Percentiles rank a stretch among this genome's conserved stretches.
phyloP scores from a whole-genome alignment of 2,329 filamentous ascomycete species.

The Plenodomus biglobosus region DNA sequence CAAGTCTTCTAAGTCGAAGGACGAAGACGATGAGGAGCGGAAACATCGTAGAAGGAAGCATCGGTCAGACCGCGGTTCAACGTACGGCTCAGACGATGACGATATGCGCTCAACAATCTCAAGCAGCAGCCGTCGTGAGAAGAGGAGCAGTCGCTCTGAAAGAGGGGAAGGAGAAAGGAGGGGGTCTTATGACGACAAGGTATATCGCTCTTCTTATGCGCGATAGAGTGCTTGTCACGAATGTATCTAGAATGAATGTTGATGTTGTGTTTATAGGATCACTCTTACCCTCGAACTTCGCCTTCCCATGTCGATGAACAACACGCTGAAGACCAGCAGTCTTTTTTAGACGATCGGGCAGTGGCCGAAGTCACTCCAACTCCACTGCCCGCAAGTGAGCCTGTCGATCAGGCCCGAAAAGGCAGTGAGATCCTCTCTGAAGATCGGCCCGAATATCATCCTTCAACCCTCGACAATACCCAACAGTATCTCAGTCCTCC shows the following conservation, averaged over 20 bases:
- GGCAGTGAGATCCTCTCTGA: constrained; percentile 37
- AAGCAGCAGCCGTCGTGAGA: constrained; percentile 43
- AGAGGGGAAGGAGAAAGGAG: constrained; percentile 39
- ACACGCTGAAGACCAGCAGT: constrained; percentile 47
- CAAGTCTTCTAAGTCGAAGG: constrained; percentile 38
- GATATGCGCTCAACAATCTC: constrained; percentile 41
- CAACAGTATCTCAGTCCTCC: constrained; percentile 23
- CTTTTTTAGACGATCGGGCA: constrained; percentile 68
- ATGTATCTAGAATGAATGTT: constrained; percentile 39
- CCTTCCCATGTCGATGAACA: constrained; percentile 32
- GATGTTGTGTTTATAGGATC: constrained; percentile 37
- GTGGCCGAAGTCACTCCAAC: constrained; percentile 50
- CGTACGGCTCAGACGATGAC: constrained; percentile 43
- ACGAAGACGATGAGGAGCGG: constrained; percentile 44
- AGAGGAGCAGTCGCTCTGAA: constrained; percentile 45
- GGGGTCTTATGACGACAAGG: constrained; percentile 41
- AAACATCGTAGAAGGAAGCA: constrained; percentile 52
- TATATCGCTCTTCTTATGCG: constrained; percentile 39
- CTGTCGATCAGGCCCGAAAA: constrained; percentile 22
- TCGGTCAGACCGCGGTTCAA: constrained; percentile 42
- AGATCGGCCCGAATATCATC: constrained; percentile 36
- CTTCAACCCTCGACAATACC: constrained; percentile 29
- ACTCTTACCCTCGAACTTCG: constrained; percentile 28
- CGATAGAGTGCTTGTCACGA: constrained; percentile 25
- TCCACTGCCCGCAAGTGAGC: constrained; percentile 50